phyloP scores from a whole-genome alignment of 2,329 filamentous ascomycete species.

The Talaromyces funiculosus region DNA sequence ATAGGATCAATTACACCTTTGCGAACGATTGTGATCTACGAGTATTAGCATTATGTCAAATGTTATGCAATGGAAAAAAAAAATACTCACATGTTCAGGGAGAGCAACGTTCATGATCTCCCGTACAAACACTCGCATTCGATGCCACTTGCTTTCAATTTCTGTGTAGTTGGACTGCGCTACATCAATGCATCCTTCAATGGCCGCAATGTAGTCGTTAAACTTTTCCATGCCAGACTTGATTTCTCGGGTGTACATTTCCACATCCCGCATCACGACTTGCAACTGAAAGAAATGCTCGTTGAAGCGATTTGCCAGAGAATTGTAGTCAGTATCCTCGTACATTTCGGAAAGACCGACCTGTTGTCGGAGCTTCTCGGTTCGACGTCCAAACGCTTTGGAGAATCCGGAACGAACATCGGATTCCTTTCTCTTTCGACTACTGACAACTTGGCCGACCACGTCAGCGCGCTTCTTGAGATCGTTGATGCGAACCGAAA shows the following conservation, averaged over 20 bases:
- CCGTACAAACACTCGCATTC: slow-evolving; percentile 78
- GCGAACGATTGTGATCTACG: slow-evolving; percentile 59
- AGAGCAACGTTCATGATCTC: slow-evolving; percentile 79
- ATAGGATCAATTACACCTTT: slow-evolving; percentile 83
- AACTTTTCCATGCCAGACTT: slow-evolving; percentile 76
- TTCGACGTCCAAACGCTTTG: slow-evolving; percentile 82
- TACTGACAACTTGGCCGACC: slow-evolving; percentile 79
- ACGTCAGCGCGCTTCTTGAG: slow-evolving; percentile 92
- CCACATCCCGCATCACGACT: slow-evolving; percentile 87
- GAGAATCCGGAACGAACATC: slow-evolving; percentile 79
- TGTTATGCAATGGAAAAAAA: neutral
- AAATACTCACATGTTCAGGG: slow-evolving; percentile 66
- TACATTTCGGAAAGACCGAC: slow-evolving; percentile 59
- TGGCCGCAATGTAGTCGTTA: slow-evolving; percentile 70
- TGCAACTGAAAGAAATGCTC: slow-evolving; percentile 90
- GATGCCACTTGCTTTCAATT: slow-evolving; percentile 89
- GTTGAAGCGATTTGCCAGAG: slow-evolving; percentile 77
- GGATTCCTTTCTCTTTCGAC: slow-evolving; percentile 79
- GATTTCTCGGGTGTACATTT: slow-evolving; percentile 80
- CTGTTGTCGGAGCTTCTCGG: slow-evolving; percentile 74
- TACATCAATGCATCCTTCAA: slow-evolving; percentile 73
- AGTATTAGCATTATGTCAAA: neutral
- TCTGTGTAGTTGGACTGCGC: slow-evolving; percentile 69
- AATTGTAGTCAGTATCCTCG: slow-evolving; percentile 76
- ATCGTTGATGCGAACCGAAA: slow-evolving; percentile 74